Percentiles rank a stretch among this genome's conserved stretches.
phyloP scores from a whole-genome alignment of 164 flowering plant genomes.

The Tetracentron sinense region DNA sequence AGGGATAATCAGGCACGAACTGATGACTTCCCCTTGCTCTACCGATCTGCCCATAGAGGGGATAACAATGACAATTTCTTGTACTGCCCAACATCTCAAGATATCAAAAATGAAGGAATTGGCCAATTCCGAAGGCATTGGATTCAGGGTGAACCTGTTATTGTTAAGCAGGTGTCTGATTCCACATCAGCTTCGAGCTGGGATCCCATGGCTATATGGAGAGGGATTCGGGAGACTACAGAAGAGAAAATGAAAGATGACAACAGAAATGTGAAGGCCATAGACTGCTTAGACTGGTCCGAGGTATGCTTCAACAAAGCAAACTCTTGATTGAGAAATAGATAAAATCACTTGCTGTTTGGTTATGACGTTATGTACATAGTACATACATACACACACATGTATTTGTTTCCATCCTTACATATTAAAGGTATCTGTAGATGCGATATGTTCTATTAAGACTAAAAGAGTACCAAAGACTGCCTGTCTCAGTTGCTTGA shows the following conservation, averaged over 20 bases:
- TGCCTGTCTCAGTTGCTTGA: background rate
- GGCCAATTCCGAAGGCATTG: constrained; percentile 69
- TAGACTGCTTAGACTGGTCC: constrained; percentile 67
- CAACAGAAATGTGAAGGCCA: constrained; percentile 60
- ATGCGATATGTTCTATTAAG: background rate
- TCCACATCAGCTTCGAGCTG: constrained; percentile 49
- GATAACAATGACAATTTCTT: constrained; percentile 56
- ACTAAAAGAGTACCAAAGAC: background rate
- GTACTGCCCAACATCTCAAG: constrained; percentile 65
- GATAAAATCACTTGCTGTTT: background rate
- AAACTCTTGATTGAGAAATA: constrained; percentile 1
- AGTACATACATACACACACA: no score
- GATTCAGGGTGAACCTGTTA: constrained; percentile 73
- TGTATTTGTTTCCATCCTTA: background rate
- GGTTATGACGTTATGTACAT: no score
- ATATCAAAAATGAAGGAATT: constrained; percentile 54
- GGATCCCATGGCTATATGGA: constrained; percentile 82
- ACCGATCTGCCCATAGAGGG: constrained; percentile 45
- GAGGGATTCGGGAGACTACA: constrained; percentile 60
- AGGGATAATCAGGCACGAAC: no score
- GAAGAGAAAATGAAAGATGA: constrained; percentile 65
- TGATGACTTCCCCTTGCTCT: no score
- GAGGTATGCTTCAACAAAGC: constrained; percentile 50
- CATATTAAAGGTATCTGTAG: background rate
- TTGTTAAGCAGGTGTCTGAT: constrained; percentile 65